Percentiles rank a stretch among this genome's conserved stretches.
Evolutionary conservation across 2,329 filamentous ascomycete species (phyloP).

Genomic region (Ophiostoma novo-ulmi): DNA sequence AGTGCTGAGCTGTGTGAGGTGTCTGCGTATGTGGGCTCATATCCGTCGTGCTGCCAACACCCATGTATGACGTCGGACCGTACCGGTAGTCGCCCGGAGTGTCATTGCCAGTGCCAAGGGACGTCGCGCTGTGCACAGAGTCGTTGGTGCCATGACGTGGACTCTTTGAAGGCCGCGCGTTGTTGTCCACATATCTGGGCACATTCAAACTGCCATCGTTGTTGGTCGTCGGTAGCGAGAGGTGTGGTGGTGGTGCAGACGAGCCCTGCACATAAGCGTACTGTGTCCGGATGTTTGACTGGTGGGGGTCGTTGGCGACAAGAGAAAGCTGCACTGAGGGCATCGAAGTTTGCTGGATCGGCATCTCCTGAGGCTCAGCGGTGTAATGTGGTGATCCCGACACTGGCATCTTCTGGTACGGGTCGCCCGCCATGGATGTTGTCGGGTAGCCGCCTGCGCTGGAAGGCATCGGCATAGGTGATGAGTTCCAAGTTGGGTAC

Average conservation of each 20-base stretch:
- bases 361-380: constrained; percentile 50
- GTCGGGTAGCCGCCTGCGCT: constrained; percentile 38
- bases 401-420: constrained; percentile 51
- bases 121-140: constrained; percentile 48
- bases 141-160: constrained; percentile 51
- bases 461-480: constrained; percentile 42
- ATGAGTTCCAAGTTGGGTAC: constrained; percentile 52
- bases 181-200: constrained; percentile 53
- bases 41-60: constrained; percentile 35
- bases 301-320: constrained; percentile 45
- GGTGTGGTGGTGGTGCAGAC: constrained; percentile 47
- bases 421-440: constrained; percentile 46
- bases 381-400: constrained; percentile 45
- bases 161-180: constrained; percentile 52
- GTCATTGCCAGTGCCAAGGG: constrained; percentile 43
- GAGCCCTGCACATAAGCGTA: constrained; percentile 52
- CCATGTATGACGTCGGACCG: constrained; percentile 42
- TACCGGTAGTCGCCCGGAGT: constrained; percentile 54
- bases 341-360: constrained; percentile 50
- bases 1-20: constrained; percentile 27
- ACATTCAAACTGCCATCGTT: constrained; percentile 46
- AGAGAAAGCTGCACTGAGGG: constrained; percentile 51
- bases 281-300: constrained; percentile 46
- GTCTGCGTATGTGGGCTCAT: constrained; percentile 35
- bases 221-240: constrained; percentile 40